These are phyloP conservation scores for Microsporum ferrugineum DNA, from an alignment of 2,329 filamentous ascomycete species.

Conservation along the genomic window DNA sequence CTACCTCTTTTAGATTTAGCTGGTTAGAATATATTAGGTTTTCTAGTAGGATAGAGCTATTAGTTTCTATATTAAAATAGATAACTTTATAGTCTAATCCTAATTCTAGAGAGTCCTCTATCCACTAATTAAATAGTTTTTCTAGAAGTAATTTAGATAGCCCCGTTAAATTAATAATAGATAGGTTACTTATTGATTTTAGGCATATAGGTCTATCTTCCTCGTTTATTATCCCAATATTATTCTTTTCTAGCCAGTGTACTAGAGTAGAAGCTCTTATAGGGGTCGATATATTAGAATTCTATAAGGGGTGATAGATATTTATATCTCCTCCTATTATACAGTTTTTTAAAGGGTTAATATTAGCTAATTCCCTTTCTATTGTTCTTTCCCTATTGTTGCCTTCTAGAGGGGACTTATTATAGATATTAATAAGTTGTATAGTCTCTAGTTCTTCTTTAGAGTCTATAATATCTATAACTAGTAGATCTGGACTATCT, in stretches of 20 bases:
- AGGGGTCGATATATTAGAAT: background rate
- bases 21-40: background rate
- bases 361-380: background rate
- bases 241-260: background rate
- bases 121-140: background rate
- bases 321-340: background rate
- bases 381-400: background rate
- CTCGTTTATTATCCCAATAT: background rate
- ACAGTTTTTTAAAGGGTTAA: background rate
- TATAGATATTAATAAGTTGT: background rate
- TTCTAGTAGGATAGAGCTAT: background rate
- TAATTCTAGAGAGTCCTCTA: background rate
- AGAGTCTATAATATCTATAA: background rate
- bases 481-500: background rate
- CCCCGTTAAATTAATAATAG: background rate
- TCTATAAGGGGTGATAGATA: background rate
- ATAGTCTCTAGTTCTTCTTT: background rate
- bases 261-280: background rate
- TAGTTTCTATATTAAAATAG: background rate
- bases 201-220: background rate
- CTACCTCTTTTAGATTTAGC: background rate
- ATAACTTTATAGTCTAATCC: background rate
- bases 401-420: background rate
- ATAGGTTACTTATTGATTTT: background rate
- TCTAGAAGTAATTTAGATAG: background rate